Base-by-base conservation (phyloP, 192 early-diverging fungal species). In the Mortierella claussenii region DNA sequence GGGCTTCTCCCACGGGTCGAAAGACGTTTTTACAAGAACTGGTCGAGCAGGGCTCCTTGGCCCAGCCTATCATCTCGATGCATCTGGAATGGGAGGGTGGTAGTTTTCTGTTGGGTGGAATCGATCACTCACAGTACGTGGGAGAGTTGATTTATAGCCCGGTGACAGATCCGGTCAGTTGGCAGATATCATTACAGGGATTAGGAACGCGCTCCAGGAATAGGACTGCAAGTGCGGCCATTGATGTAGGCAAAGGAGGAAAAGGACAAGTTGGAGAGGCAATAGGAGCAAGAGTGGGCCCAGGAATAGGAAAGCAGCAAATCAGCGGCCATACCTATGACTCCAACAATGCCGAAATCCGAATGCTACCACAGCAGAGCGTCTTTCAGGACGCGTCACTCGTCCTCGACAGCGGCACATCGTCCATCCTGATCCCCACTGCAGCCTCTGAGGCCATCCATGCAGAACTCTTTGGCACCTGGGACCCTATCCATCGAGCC, bases 371-470 rank as follows among this genome's bases (percentile, higher is more conserved):
- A 18, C 51, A 62, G 24, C 17, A 30, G 1, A 36, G 21, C 26
- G 15, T 55, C 24, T 62, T 70, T 28, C 68, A 70, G 31, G 59
- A 48, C n/a, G 68, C 68, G 2, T 5, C 68, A 32, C 44, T 70
- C 3, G 43, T 70, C 37, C 59, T 70, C 21, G 68, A 70, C 45
- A 70, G 68, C 28, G 68, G 68, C 1, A 70, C 68, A 9, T 61
- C 58, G 6, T 61, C 59, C 4, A 26, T 70, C 28, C 32, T 70
- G 26, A 70, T 70, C 34, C 68, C 68, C n/a, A 43, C 59, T 1
- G 68, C 43, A 4, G 68, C 68, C 9, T 70, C 68, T 7, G 33
- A 62, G 13, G 58, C 40, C 7, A 70, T 70, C 36, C 58, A 70
- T 26, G 5, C 17, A 12, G 57, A 61, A n/a, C 44, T 70, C 1